These are phyloP conservation scores for Pseudogymnoascus sp. DNA, from an alignment of 2,329 filamentous ascomycete species.

Conservation along the genomic window DNA sequence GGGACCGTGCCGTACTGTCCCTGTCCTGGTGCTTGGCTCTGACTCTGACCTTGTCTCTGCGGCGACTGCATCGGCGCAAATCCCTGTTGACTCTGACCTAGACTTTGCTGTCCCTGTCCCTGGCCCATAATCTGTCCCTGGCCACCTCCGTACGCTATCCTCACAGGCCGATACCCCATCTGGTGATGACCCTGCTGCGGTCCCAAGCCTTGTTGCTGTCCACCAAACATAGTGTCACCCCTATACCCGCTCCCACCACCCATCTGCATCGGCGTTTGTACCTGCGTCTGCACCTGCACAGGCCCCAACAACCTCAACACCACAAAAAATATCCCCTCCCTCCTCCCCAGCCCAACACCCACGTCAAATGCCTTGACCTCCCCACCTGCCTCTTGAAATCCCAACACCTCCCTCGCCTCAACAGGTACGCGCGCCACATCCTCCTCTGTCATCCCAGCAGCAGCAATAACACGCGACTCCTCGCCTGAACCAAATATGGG, in stretches of 20 bases:
- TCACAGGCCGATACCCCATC: background rate
- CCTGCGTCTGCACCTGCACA: background rate
- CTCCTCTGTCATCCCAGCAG: conserved; percentile 44
- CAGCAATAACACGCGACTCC: conserved; percentile 46
- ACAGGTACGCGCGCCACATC: conserved; percentile 44
- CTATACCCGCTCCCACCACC: background rate
- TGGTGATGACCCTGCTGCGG: background rate
- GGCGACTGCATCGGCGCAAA: background rate
- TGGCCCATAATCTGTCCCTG: background rate
- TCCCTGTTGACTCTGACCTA: background rate
- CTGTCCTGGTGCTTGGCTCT: background rate
- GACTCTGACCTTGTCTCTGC: background rate
- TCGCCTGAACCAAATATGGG: conserved; percentile 50
- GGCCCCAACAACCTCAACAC: conserved; percentile 33
- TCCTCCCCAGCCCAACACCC: conserved; percentile 49
- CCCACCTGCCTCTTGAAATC: conserved; percentile 44
- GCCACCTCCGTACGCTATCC: background rate
- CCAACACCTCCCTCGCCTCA: conserved; percentile 46
- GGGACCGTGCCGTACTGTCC: background rate
- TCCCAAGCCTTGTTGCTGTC: background rate
- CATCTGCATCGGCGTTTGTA: background rate
- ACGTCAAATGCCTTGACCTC: conserved; percentile 42
- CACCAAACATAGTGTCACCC: background rate
- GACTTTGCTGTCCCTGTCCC: background rate
- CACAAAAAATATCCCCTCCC: conserved; percentile 54